These are phyloP conservation scores for Trichomonascaceae sp. DNA, from an alignment of 1,139 yeast genomes.

Conservation along the genomic window DNA sequence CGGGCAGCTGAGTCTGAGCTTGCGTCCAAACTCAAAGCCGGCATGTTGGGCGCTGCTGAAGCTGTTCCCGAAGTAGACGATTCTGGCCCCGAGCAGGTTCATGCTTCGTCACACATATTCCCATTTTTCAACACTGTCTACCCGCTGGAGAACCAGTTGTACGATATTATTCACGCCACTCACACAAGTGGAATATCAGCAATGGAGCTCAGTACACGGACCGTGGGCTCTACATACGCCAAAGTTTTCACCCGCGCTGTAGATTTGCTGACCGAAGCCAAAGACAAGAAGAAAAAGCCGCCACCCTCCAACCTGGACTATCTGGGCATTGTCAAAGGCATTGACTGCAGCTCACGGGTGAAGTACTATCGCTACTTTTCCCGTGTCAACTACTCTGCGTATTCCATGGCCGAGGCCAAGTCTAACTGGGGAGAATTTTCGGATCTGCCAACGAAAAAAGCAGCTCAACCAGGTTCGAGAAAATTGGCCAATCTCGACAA, in stretches of 20 bases:
- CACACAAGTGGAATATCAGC: conserved; percentile 43
- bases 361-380: conserved; percentile 62
- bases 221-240: conserved; percentile 43
- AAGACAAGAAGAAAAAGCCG: conserved; percentile 15
- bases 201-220: conserved; percentile 34
- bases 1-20: neutral
- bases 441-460: conserved; percentile 11
- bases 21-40: neutral
- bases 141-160: conserved; percentile 54
- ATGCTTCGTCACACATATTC: too few species aligned
- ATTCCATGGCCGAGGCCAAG: conserved; percentile 17
- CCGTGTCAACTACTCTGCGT: conserved; percentile 26
- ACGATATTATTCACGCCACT: conserved; percentile 31
- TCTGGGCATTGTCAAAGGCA: conserved; percentile 42
- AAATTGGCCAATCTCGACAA: conserved; percentile 12
- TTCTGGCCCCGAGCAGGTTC: conserved; percentile 9
- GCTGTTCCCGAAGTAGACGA: conserved; percentile 3
- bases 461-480: conserved; percentile 5
- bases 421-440: conserved; percentile 25
- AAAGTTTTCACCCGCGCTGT: conserved; percentile 38
- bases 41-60: conserved; percentile 1
- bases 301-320: conserved; percentile 15
- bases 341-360: conserved; percentile 60
- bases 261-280: conserved; percentile 31
- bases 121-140: conserved; percentile 36